phyloP scores from a whole-genome alignment of 1,139 yeast genomes.

The Nakaseomyces nivariensis region DNA sequence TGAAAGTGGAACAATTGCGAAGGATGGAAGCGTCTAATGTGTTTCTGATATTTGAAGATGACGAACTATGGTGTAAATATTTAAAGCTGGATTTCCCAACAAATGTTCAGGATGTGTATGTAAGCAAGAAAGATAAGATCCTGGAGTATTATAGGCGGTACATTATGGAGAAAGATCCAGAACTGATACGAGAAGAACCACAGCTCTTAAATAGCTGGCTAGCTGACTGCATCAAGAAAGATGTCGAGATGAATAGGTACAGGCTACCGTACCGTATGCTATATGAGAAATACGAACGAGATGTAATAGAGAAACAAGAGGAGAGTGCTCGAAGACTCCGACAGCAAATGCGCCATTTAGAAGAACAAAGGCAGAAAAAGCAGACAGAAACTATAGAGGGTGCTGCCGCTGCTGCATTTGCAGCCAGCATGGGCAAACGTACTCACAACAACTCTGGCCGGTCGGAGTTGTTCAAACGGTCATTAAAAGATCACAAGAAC shows the following conservation, averaged over 20 bases:
- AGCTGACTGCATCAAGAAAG: constrained; percentile 12
- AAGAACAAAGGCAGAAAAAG: constrained; percentile 38
- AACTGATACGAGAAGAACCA: constrained; percentile 5
- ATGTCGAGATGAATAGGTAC: constrained; percentile 19
- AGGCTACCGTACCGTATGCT: constrained; percentile 33
- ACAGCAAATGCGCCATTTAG: constrained; percentile 35
- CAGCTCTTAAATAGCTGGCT: constrained; percentile 11
- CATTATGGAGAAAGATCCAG: constrained; percentile 10
- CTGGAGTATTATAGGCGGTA: constrained; percentile 13
- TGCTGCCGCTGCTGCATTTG: constrained; percentile 8
- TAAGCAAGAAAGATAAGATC: constrained; percentile 15
- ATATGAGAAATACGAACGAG: constrained; percentile 37
- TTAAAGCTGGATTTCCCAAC: constrained; percentile 43
- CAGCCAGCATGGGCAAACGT: not conserved
- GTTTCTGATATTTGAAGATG: constrained; percentile 39
- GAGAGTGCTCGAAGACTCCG: constrained; percentile 43
- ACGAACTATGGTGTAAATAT: constrained; percentile 40
- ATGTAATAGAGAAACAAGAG: constrained; percentile 39
- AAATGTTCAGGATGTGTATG: constrained; percentile 18
- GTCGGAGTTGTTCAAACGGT: constrained; percentile 15
- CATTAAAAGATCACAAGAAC: constrained; percentile 16
- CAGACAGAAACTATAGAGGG: constrained; percentile 33
- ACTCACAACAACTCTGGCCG: constrained; percentile 6
- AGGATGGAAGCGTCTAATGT: constrained; percentile 39
- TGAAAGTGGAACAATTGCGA: constrained; percentile 40